Evolutionary conservation across 192 early-diverging fungal genomes (phyloP).

Genomic region (Rhizoclosmatium sp.): DNA sequence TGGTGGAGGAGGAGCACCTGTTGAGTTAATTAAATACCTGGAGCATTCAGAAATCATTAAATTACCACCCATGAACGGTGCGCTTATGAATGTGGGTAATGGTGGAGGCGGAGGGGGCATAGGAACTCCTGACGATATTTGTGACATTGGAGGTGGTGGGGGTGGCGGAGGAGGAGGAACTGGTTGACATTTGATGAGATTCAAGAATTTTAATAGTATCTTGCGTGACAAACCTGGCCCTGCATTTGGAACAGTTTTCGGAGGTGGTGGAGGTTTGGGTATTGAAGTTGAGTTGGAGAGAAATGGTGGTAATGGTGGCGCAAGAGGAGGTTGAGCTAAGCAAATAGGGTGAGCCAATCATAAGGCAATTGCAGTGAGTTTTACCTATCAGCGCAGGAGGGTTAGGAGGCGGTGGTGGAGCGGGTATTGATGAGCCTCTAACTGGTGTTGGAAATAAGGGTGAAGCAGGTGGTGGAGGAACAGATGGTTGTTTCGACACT

Average conservation of each 20-base stretch:
- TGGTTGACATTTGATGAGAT: not conserved
- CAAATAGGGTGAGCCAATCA: not conserved
- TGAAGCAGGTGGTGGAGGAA: conserved; percentile 39
- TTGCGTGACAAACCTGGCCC: not conserved
- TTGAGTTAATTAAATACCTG: not conserved
- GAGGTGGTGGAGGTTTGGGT: not conserved
- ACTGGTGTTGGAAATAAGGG: conserved; percentile 32
- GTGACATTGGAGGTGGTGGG: not conserved
- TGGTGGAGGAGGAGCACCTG: not conserved
- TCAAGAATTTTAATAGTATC: not conserved
- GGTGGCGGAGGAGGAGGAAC: conserved; percentile 16
- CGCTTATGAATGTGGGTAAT: not conserved
- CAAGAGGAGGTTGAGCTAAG: not conserved
- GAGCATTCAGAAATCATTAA: too few species aligned
- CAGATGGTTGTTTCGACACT: conserved; percentile 1
- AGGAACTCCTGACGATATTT: not conserved
- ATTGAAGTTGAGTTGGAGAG: not conserved
- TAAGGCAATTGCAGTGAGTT: not conserved
- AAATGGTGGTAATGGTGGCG: conserved; percentile 31
- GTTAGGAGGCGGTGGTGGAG: conserved; percentile 39
- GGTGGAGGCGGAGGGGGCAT: not conserved
- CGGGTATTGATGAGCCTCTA: not conserved
- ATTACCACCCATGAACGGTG: not conserved
- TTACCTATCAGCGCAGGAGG: conserved; percentile 25
- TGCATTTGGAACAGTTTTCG: not conserved